Evolutionary conservation across 202 grass and related monocot genomes (phyloP).

Genomic region (Cymbopogon flexuosus): DNA sequence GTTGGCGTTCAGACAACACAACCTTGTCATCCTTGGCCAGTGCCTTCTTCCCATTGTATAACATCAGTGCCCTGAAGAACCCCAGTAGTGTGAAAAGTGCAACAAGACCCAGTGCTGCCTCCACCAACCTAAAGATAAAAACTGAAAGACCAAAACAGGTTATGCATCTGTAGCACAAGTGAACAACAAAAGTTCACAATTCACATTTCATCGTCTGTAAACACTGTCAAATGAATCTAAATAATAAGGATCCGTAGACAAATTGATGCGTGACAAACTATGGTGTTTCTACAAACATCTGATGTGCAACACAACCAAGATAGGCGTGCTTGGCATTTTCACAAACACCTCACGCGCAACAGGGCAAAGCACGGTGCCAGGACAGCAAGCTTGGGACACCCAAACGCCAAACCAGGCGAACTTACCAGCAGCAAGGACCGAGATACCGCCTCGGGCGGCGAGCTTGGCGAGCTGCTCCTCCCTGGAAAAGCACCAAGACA

Average conservation of each 20-base stretch:
- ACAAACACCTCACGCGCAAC: slow-evolving; percentile 35
- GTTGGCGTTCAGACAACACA: slow-evolving; percentile 50
- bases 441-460: slow-evolving; percentile 27
- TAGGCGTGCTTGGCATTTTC: slow-evolving; percentile 29
- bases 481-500: slow-evolving; percentile 38
- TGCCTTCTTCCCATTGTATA: slow-evolving; percentile 46
- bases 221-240: neutral
- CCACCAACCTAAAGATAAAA: slow-evolving; percentile 47
- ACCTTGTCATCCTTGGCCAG: slow-evolving; percentile 48
- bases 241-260: slow-evolving; percentile 20
- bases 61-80: slow-evolving; percentile 60
- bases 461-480: slow-evolving; percentile 39
- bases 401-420: neutral
- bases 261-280: slow-evolving; percentile 6
- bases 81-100: slow-evolving; percentile 42
- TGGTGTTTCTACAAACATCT: neutral
- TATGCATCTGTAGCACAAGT: slow-evolving; percentile 4
- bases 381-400: neutral
- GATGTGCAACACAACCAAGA: neutral
- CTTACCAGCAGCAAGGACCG: slow-evolving; percentile 35
- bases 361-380: neutral
- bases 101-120: slow-evolving; percentile 45
- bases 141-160: slow-evolving; percentile 40
- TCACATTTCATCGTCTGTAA: neutral
- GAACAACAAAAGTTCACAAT: neutral